A percentile compares a stretch with the other conserved stretches of the same genome.
Evolutionary conservation across 176 grass and related monocot genomes (phyloP).

Genomic region (Zoysia pacifica): DNA sequence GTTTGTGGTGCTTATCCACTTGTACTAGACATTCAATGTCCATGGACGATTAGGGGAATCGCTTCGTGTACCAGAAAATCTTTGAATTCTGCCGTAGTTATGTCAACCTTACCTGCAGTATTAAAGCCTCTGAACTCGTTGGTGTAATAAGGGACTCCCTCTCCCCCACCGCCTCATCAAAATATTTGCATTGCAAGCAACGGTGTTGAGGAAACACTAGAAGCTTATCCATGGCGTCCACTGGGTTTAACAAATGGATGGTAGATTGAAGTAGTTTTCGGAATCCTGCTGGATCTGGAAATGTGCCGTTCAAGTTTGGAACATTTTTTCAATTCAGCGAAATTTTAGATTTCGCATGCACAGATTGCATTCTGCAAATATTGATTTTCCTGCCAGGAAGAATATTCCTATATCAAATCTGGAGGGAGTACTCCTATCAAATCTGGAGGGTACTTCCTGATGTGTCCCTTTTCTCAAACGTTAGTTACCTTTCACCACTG

Average conservation of each 20-base stretch:
- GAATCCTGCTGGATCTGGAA: conserved; percentile 12
- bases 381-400: conserved; percentile 1
- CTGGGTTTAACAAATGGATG: conserved; percentile 16
- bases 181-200: conserved; percentile 43
- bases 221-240: conserved; percentile 13
- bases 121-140: conserved; percentile 40
- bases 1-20: conserved; percentile 32
- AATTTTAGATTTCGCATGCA: background rate
- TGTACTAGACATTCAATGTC: conserved; percentile 35
- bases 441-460: background rate
- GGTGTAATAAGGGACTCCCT: conserved; percentile 24
- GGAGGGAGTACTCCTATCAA: background rate
- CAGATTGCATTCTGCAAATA: background rate
- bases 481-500: conserved; percentile 9
- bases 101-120: conserved; percentile 45
- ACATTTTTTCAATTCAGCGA: conserved; percentile 16
- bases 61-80: conserved; percentile 40
- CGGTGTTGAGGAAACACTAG: background rate
- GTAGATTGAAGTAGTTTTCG: background rate
- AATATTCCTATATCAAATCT: conserved; percentile 26
- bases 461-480: conserved; percentile 20
- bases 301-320: background rate
- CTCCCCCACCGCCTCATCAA: conserved; percentile 20
- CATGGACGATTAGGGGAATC: conserved; percentile 24
- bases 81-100: conserved; percentile 53